These are phyloP conservation scores for Xylaria sp. DNA, from an alignment of 2,329 filamentous ascomycete species.

Conservation along the genomic window DNA sequence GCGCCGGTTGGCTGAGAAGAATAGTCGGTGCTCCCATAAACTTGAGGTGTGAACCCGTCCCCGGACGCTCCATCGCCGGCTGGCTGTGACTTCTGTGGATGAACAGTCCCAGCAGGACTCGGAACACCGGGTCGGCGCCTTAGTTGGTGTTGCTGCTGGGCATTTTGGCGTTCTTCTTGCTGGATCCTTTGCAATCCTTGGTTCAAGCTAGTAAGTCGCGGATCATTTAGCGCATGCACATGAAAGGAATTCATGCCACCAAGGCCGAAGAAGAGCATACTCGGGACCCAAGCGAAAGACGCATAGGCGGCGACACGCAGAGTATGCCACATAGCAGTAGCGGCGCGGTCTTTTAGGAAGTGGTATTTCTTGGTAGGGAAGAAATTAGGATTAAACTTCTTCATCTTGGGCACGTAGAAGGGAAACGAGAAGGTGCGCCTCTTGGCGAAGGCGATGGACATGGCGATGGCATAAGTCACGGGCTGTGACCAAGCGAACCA, in stretches of 20 bases:
- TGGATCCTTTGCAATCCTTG: no score
- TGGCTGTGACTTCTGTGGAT: slow-evolving; percentile 5
- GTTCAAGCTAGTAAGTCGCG: background rate
- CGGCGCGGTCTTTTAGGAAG: slow-evolving; percentile 45
- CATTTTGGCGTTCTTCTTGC: background rate
- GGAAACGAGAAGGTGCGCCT: slow-evolving; percentile 55
- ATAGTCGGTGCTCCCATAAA: slow-evolving; percentile 16
- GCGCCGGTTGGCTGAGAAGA: slow-evolving; percentile 10
- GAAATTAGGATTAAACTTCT: slow-evolving; percentile 47
- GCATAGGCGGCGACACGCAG: slow-evolving; percentile 53
- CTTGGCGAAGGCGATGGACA: slow-evolving; percentile 45
- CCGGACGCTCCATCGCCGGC: background rate
- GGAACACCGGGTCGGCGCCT: slow-evolving; percentile 3
- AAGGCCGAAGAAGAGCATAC: slow-evolving; percentile 49
- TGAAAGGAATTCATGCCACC: slow-evolving; percentile 44
- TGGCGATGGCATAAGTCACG: slow-evolving; percentile 42
- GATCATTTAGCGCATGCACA: slow-evolving; percentile 40
- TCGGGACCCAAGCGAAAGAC: slow-evolving; percentile 42
- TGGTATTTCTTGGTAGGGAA: slow-evolving; percentile 47
- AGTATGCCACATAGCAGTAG: slow-evolving; percentile 52
- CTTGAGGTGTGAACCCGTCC: slow-evolving; percentile 10
- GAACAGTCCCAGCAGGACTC: background rate
- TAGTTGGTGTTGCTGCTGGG: background rate
- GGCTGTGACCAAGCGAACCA: slow-evolving; percentile 49
- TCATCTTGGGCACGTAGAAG: slow-evolving; percentile 53